Evolutionary conservation across 495 filamentous ascomycete genomes (phyloP), one percentile per base, ranked within the genome.

Genomic region (Podospora didyma): DNA sequence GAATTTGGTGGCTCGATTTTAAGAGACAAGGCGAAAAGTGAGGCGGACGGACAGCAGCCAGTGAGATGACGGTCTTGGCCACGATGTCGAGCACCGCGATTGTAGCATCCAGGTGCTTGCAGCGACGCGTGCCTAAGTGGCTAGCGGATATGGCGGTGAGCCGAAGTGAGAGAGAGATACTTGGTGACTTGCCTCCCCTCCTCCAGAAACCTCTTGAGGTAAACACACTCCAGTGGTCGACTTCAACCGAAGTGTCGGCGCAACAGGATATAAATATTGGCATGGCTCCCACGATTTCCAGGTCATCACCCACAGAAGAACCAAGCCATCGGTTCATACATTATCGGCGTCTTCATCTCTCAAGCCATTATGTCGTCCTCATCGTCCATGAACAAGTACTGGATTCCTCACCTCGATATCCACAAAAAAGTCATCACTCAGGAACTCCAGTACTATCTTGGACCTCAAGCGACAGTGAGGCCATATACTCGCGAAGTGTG

Each of bases 341-440:
- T 49, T 34, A 20, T 20, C 16, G 14, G 37, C 57, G 16, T 49
- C 53, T 49, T 35, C 17, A 54, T 16, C 22, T 14, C 37, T 17
- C 14, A 12, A 16, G 22, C 41, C 46, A 73, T 56, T 47, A 76
- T 76, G 71, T 69, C 73, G 48, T 63, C 63, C 17, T 73, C 73
- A 12, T 53, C 62, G 47, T 56, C 69, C 47, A 76, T 79, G 73
- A 82, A 80, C 65, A 72, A 66, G 62, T 82, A 80, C 68, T 82
- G 79, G 79, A 81, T 82, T 46, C 79, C 79, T 26, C 75, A 79
- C 56, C 62, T 75, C 51, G 78, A 81, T 42, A 82, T 82, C 72
- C 76, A 79, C 62, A 81, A 80, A 51, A 81, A 77, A 54, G 76
- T 82, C 54, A 81, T 82, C 59, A 79, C 75, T 19, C 73, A 79